Conservation (phyloP, 2,329 filamentous ascomycete species). For the Beauveria scarabaeidicola region DNA sequence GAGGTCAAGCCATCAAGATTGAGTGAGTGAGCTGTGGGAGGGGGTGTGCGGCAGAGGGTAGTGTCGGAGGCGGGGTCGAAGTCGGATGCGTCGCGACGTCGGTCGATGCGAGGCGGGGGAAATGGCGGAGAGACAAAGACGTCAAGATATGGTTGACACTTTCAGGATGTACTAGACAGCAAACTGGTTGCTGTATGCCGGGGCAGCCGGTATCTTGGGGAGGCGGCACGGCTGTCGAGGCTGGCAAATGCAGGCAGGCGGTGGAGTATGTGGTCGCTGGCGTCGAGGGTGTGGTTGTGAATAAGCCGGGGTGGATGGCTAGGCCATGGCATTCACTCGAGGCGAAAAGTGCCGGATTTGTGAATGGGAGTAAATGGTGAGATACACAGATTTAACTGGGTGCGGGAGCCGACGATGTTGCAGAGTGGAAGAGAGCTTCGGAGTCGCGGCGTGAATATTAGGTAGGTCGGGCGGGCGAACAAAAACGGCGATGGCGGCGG, state of each 20-base stretch:
- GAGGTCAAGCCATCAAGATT: not conserved
- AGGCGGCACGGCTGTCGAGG: not conserved
- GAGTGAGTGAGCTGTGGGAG: not conserved
- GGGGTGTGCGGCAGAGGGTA: not conserved
- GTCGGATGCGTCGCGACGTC: not conserved
- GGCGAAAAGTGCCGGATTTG: no score
- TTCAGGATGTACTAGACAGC: not conserved
- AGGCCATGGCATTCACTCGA: no score
- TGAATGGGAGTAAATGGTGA: not conserved
- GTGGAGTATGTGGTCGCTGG: not conserved
- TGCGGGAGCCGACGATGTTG: not conserved
- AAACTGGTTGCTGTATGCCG: not conserved
- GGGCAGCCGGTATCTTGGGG: not conserved
- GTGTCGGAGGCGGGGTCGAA: constrained; percentile 4
- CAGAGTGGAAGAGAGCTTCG: not conserved
- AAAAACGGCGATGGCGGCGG: constrained; percentile 9
- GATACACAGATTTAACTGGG: not conserved
- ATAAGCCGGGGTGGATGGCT: not conserved
- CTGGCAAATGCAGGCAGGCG: not conserved
- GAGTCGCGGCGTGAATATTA: not conserved
- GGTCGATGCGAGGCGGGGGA: not conserved
- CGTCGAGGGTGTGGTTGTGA: not conserved
- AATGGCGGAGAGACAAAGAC: not conserved
- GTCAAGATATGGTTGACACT: not conserved
- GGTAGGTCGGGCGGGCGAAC: not conserved